Conservation (phyloP, 805 yeast species). For the Teunomyces lycoperdinae region DNA sequence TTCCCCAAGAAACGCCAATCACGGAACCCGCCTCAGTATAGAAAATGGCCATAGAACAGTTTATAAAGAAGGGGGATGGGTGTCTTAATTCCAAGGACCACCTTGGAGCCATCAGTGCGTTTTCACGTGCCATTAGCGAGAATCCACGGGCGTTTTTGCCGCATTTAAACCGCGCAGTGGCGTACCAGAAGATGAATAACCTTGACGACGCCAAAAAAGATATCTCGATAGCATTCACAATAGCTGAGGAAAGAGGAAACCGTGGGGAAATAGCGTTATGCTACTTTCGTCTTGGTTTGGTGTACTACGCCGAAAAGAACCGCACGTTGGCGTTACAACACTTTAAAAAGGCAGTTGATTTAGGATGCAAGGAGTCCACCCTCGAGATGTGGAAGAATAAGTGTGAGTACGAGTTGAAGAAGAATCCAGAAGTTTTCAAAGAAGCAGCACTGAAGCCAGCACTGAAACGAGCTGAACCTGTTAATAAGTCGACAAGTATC, state of each 20-base stretch:
- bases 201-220: conserved; percentile 48
- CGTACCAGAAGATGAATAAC: conserved; percentile 45
- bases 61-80: conserved; percentile 34
- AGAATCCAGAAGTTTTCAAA: conserved; percentile 11
- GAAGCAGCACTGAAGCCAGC: background rate
- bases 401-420: conserved; percentile 29
- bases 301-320: conserved; percentile 43
- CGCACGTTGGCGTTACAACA: conserved; percentile 39
- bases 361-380: conserved; percentile 45
- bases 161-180: conserved; percentile 46
- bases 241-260: conserved; percentile 47
- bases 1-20: background rate
- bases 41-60: conserved; percentile 36
- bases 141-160: conserved; percentile 48
- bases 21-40: background rate
- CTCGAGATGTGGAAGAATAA: conserved; percentile 47
- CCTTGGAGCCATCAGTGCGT: conserved; percentile 41
- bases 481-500: conserved; percentile 22
- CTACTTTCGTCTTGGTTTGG: conserved; percentile 48
- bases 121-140: conserved; percentile 39
- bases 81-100: conserved; percentile 33
- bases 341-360: conserved; percentile 41
- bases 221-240: conserved; percentile 41
- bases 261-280: conserved; percentile 46
- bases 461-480: background rate